phyloP scores from a whole-genome alignment of 331 rosid species.

The Cucumis variabilis region DNA sequence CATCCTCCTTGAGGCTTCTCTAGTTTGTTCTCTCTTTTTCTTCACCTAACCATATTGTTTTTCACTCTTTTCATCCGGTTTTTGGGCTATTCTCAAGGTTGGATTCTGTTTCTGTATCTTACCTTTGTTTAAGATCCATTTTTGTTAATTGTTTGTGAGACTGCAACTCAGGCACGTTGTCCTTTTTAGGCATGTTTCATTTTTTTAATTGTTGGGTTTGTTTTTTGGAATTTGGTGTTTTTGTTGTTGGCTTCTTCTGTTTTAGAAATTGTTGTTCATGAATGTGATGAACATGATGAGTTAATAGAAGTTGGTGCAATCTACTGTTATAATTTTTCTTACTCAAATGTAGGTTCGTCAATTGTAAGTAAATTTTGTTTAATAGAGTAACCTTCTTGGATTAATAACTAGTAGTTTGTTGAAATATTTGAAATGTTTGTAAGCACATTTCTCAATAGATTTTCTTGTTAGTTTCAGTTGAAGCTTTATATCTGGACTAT shows the following conservation, averaged over 20 bases:
- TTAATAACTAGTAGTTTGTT: not conserved
- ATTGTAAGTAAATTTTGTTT: not conserved
- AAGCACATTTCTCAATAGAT: not conserved
- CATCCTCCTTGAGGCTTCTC: no score
- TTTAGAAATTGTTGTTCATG: not conserved
- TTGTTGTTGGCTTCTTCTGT: not conserved
- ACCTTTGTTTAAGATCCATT: no score
- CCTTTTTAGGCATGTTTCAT: not conserved
- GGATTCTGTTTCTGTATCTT: no score
- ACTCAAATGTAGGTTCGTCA: not conserved
- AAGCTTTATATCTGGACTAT: not conserved
- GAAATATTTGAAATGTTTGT: not conserved
- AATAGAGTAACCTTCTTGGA: not conserved
- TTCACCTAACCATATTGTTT: no score
- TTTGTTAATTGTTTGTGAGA: no score
- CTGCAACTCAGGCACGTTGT: no score
- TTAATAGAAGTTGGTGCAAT: not conserved
- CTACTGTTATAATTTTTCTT: no score
- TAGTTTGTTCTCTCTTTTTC: no score
- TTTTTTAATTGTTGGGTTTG: not conserved
- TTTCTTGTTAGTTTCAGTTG: slow-evolving; percentile 10
- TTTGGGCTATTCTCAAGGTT: no score
- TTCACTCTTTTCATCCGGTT: no score
- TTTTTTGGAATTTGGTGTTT: slow-evolving; percentile 5
- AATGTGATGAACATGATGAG: not conserved